These are phyloP conservation scores for Parmelia sp. DNA, from an alignment of 495 filamentous ascomycete species.

Conservation along the genomic window DNA sequence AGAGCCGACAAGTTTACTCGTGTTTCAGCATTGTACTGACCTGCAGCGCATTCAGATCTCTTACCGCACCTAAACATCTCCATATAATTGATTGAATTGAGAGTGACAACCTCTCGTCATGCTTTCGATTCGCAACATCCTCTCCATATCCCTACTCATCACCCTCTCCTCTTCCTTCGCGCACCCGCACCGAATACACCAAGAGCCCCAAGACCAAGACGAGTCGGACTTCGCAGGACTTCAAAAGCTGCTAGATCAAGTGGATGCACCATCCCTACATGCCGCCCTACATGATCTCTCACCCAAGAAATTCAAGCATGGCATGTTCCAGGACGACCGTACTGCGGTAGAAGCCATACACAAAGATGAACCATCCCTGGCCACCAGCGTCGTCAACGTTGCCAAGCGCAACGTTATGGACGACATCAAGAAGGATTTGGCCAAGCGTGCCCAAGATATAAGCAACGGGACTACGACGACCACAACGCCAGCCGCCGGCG, in stretches of 20 bases:
- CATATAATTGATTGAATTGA: background rate
- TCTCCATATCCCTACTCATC: slow-evolving; percentile 16
- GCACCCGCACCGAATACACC: slow-evolving; percentile 3
- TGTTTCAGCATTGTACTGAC: slow-evolving; percentile 6
- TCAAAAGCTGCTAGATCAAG: slow-evolving; percentile 37
- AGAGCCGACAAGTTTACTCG: background rate
- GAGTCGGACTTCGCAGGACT: slow-evolving; percentile 25
- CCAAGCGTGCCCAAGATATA: slow-evolving; percentile 24
- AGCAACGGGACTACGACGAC: slow-evolving; percentile 19
- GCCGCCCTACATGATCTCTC: slow-evolving; percentile 44
- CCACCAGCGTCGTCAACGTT: slow-evolving; percentile 38
- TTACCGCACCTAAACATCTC: background rate
- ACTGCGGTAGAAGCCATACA: slow-evolving; percentile 44
- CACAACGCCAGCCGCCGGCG: slow-evolving; percentile 2
- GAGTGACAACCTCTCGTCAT: slow-evolving; percentile 13
- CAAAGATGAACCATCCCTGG: slow-evolving; percentile 41
- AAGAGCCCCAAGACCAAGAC: slow-evolving; percentile 5
- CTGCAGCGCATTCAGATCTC: slow-evolving; percentile 1
- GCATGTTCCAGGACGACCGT: slow-evolving; percentile 44
- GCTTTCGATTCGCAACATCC: slow-evolving; percentile 20
- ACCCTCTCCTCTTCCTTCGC: slow-evolving; percentile 10
- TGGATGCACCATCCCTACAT: slow-evolving; percentile 41
- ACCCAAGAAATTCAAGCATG: slow-evolving; percentile 44
- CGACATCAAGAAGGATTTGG: slow-evolving; percentile 19
- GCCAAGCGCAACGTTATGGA: slow-evolving; percentile 31